Evolutionary conservation across 441 rosid genomes (phyloP).

Genomic region (Pelargonium citronellum): DNA sequence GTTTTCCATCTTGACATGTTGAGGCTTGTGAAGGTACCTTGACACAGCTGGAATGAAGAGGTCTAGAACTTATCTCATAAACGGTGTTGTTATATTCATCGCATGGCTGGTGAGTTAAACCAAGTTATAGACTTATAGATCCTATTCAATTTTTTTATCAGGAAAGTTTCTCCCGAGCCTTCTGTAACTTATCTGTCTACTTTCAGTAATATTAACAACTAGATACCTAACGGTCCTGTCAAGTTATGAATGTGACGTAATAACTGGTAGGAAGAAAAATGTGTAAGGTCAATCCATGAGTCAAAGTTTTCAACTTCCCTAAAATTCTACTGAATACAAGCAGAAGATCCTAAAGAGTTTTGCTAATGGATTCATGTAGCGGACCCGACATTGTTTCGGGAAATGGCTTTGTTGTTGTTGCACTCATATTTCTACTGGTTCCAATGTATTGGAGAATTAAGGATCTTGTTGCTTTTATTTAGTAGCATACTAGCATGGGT

Average conservation of each 20-base stretch:
- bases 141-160: not conserved
- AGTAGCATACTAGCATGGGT: not conserved
- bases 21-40: constrained; percentile 33
- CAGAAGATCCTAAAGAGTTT: too few relatives aligned
- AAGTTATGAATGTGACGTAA: too few relatives aligned
- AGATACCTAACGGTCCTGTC: too few relatives aligned
- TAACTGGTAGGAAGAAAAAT: not conserved
- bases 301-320: not conserved
- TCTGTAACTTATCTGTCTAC: not conserved
- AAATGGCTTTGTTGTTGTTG: too few relatives aligned
- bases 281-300: not conserved
- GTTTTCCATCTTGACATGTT: not conserved
- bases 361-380: too few relatives aligned
- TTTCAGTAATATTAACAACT: too few relatives aligned
- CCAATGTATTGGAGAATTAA: not conserved
- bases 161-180: not conserved
- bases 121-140: not conserved
- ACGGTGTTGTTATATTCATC: constrained; percentile 47
- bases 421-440: not conserved
- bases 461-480: not conserved
- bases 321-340: too few relatives aligned
- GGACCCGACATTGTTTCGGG: too few relatives aligned
- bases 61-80: constrained; percentile 44
- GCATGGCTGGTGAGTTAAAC: constrained; percentile 46
- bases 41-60: constrained; percentile 51